phyloP scores from a whole-genome alignment of 2,329 filamentous ascomycete genomes.

The Stagonosporopsis tanaceti region DNA sequence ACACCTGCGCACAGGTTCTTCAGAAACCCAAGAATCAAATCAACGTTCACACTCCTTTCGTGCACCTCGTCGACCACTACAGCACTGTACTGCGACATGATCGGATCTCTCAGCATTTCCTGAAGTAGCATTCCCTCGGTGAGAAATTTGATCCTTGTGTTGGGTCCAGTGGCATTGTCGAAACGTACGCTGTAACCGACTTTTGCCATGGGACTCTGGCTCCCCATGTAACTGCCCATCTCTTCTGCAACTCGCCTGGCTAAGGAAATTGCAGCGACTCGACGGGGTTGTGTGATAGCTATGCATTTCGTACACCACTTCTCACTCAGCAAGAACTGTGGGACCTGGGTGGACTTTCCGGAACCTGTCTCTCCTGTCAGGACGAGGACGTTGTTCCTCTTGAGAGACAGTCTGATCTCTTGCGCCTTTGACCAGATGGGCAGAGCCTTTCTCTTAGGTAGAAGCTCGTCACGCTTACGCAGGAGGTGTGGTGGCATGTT shows the following conservation, averaged over 20 bases:
- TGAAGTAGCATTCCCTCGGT: conserved; percentile 97
- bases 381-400: conserved; percentile 75
- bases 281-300: conserved; percentile 91
- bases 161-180: conserved; percentile 82
- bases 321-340: conserved; percentile 84
- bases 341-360: conserved; percentile 95
- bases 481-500: conserved; percentile 36
- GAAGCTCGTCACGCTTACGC: conserved; percentile 58
- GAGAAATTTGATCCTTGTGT: conserved; percentile 89
- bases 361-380: conserved; percentile 94
- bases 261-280: conserved; percentile 91
- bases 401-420: conserved; percentile 71
- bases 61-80: conserved; percentile 97
- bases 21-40: conserved; percentile 87
- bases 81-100: conserved; percentile 84
- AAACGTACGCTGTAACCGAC: conserved; percentile 97
- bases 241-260: conserved; percentile 89
- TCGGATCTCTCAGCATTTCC: conserved; percentile 86
- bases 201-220: conserved; percentile 64
- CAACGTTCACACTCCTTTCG: conserved; percentile 93
- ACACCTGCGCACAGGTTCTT: conserved; percentile 74
- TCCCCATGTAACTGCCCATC: conserved; percentile 71
- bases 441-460: conserved; percentile 68
- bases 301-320: conserved; percentile 82
- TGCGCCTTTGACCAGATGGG: conserved; percentile 81